These are phyloP conservation scores for Leccinum obscurum DNA, from an alignment of 768 basidiomycete genomes.

Conservation along the genomic window DNA sequence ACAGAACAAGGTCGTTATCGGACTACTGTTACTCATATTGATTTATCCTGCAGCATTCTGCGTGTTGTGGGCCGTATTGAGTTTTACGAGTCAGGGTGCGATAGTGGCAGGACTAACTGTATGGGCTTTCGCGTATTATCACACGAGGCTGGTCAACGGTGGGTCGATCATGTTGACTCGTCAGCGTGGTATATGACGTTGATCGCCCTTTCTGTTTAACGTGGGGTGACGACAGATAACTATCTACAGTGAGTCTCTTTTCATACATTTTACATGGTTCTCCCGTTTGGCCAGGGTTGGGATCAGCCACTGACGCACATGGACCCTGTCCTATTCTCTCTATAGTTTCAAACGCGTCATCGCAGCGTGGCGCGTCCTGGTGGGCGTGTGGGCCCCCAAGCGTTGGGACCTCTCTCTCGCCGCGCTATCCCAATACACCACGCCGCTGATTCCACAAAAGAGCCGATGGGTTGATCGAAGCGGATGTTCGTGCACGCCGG, in stretches of 20 bases:
- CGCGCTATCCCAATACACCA: conserved; percentile 74
- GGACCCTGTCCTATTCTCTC: conserved; percentile 6
- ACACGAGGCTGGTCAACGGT: conserved; percentile 84
- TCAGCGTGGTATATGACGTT: conserved; percentile 25
- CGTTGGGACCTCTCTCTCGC: conserved; percentile 76
- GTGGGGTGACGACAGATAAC: conserved; percentile 46
- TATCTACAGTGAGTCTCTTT: conserved; percentile 67
- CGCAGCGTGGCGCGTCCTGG: conserved; percentile 94
- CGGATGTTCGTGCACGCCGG: conserved; percentile 33
- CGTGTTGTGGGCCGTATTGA: conserved; percentile 80
- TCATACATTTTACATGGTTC: not conserved
- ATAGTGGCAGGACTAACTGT: conserved; percentile 67
- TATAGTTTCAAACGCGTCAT: conserved; percentile 79
- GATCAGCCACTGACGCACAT: conserved; percentile 21
- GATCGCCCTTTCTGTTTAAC: conserved; percentile 3
- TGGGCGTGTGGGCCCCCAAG: conserved; percentile 91
- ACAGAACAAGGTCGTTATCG: conserved; percentile 95
- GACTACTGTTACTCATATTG: conserved; percentile 67
- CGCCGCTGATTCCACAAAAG: conserved; percentile 61
- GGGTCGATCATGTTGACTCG: conserved; percentile 37
- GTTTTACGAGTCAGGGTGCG: conserved; percentile 73
- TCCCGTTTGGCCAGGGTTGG: conserved; percentile 16
- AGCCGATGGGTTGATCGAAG: conserved; percentile 70
- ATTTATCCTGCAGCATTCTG: conserved; percentile 87
- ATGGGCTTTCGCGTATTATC: conserved; percentile 81